Conservation (phyloP, 2,329 filamentous ascomycete genomes). For the Hypoxylon sp. region DNA sequence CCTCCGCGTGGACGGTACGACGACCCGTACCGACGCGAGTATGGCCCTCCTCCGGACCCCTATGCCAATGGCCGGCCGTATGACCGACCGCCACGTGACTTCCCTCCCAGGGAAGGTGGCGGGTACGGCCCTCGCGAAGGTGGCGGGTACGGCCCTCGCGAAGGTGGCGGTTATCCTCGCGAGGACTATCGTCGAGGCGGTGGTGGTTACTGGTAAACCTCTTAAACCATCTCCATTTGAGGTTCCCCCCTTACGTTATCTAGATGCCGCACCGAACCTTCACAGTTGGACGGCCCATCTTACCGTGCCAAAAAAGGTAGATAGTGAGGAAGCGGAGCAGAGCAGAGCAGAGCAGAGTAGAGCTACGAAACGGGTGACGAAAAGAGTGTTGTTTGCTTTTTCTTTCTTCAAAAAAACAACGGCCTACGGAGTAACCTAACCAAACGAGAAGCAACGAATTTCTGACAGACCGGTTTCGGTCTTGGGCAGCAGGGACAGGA, state of each 20-base stretch:
- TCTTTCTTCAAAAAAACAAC: no score
- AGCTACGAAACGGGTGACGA: constrained; percentile 25
- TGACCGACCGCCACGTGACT: constrained; percentile 61
- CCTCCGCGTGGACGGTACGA: constrained; percentile 75
- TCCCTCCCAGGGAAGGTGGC: constrained; percentile 58
- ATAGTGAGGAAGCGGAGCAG: no score
- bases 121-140: constrained; percentile 54
- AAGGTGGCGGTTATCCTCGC: constrained; percentile 45
- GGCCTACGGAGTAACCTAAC: constrained; percentile 19
- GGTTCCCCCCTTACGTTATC: constrained; percentile 46
- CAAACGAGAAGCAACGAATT: constrained; percentile 22
- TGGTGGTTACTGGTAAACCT: constrained; percentile 48
- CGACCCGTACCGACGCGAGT: constrained; percentile 77
- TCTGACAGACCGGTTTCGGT: constrained; percentile 24
- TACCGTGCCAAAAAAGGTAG: constrained; percentile 1
- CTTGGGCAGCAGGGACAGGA: constrained; percentile 30
- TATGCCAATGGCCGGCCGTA: constrained; percentile 67
- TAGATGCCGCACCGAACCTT: constrained; percentile 40
- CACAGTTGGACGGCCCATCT: constrained; percentile 5
- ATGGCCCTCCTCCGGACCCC: constrained; percentile 66
- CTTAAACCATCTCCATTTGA: constrained; percentile 38
- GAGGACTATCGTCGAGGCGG: constrained; percentile 46
- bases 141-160: constrained; percentile 51
- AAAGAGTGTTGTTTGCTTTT: constrained; percentile 9
- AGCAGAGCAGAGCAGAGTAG: no score